phyloP scores from a whole-genome alignment of 2,329 filamentous ascomycete genomes.

The Neonectria hederae region DNA sequence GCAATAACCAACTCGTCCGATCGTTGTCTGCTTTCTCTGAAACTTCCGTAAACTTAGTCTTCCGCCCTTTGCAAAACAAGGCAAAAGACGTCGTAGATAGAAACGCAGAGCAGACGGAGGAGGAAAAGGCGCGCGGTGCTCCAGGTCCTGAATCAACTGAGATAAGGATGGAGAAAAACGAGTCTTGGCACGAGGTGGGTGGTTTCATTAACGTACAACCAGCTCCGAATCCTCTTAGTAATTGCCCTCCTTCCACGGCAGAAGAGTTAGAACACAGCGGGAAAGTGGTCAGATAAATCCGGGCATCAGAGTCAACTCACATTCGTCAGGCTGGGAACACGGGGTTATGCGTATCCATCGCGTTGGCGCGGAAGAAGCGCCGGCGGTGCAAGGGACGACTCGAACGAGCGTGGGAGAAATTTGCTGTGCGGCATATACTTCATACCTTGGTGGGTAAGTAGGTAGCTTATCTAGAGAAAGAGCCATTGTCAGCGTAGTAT shows the following conservation, averaged over 20 bases:
- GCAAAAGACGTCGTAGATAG: neutral
- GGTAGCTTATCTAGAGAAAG: neutral
- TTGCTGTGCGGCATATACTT: neutral
- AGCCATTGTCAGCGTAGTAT: neutral
- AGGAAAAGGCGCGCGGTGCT: slow-evolving; percentile 27
- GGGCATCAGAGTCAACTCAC: neutral
- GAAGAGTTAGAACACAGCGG: neutral
- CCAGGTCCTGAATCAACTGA: slow-evolving; percentile 11
- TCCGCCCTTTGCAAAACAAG: no score
- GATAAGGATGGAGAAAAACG: slow-evolving; percentile 13
- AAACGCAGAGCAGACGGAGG: neutral
- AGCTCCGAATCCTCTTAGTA: neutral
- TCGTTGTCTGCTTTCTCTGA: neutral
- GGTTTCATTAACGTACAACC: neutral
- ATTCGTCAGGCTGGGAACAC: neutral
- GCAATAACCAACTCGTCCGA: neutral
- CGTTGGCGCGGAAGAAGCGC: neutral
- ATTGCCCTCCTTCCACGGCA: neutral
- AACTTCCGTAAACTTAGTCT: neutral
- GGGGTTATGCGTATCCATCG: neutral
- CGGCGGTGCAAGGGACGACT: neutral
- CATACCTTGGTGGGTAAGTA: no score
- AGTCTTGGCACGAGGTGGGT: slow-evolving; percentile 1
- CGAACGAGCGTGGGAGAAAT: neutral
- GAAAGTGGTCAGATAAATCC: neutral